Evolutionary conservation across 108 stramenopile species (phyloP), one percentile per base, ranked within the genome.

Genomic region (Skeletonema marinoi): DNA sequence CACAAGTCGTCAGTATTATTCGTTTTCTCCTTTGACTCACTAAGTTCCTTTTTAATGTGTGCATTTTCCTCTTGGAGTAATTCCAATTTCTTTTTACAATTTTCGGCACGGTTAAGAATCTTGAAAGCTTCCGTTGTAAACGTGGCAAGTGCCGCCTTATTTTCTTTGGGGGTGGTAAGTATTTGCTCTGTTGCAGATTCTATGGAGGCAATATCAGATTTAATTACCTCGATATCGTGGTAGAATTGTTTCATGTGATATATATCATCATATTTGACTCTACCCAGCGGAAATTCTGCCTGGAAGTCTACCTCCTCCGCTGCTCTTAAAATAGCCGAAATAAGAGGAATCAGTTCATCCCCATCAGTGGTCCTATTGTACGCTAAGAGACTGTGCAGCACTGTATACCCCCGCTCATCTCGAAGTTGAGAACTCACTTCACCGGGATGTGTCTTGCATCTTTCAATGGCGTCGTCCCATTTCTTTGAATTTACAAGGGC

Each of bases 351-450:
- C 51, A 81, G 44, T 1, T 70, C 69, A 21, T 59, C 54, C 1
- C 69, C 69, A 3, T 19, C 35, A 3, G 62, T 41, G 11, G 14
- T 38, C 9, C 65, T 36, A 70, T 74, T 74, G 44, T 75, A 81
- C 10, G 64, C 73, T 48, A 70, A 3, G 12, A 81, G n/a, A 14
- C 56, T 50, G 44, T 81, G 80, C 64, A 81, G 31, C 38, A n/a
- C 68, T 6, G 80, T 81, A 63, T 81, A 81, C 33, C 80, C 80
- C 63, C 73, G 17, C 6, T 74, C 62, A 13, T 81, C 58, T 6
- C 73, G 62, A 39, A 63, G 60, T 13, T 25, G 31, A 10, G 79
- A 60, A 9, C 72, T 72, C 30, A 80, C 66, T 31, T 80, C 72
- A 5, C 69, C 39, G 8, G 72, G 79, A 42, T 80, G 60, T 9